Evolutionary conservation across 2,329 filamentous ascomycete species (phyloP).

Genomic region (Botrytis sinoallii): DNA sequence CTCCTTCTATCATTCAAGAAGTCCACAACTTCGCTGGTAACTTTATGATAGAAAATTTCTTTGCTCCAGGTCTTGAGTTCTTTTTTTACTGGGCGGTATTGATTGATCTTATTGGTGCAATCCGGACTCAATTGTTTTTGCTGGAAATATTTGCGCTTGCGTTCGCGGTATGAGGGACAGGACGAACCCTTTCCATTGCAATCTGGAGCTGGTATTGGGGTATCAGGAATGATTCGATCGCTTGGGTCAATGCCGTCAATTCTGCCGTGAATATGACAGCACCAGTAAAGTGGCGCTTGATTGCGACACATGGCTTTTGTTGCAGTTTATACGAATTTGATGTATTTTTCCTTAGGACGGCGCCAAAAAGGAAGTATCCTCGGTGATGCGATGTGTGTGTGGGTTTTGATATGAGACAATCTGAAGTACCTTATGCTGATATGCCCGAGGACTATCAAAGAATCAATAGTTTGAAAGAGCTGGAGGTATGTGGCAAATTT

Average conservation of each 20-base stretch:
- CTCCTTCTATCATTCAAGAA: neutral
- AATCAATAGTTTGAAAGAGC: neutral
- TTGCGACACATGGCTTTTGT: neutral
- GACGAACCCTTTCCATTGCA: neutral
- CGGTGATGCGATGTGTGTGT: neutral
- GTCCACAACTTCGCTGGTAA: neutral
- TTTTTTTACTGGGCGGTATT: neutral
- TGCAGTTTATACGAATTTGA: neutral
- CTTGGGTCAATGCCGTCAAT: neutral
- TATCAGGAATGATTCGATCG: neutral
- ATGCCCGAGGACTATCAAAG: neutral
- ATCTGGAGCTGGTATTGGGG: neutral
- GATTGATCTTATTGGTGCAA: neutral
- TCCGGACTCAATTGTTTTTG: neutral
- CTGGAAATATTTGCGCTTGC: neutral
- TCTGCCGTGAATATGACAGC: neutral
- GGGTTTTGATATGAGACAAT: neutral
- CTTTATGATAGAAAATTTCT: neutral
- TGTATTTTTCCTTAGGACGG: no score
- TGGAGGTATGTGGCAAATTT: neutral
- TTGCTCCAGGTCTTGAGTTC: neutral
- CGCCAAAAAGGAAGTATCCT: neutral
- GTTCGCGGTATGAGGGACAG: neutral
- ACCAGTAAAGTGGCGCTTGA: neutral
- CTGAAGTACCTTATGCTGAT: neutral